phyloP scores from a whole-genome alignment of 768 basidiomycete species.

The Russula virescens region DNA sequence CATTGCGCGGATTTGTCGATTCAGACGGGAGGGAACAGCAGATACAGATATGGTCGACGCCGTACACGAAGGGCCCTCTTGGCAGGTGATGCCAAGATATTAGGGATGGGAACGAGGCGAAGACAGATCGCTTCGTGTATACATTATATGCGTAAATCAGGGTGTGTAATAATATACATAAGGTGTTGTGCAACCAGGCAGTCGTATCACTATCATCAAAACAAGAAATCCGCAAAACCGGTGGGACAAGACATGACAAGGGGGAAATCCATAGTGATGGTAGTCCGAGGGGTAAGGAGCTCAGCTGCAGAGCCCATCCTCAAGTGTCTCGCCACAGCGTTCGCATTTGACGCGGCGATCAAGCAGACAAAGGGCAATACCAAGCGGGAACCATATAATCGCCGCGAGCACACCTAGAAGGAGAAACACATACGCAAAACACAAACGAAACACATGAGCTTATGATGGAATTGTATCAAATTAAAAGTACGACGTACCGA shows the following conservation, averaged over 20 bases:
- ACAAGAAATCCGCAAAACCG: neutral
- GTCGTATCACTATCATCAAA: neutral
- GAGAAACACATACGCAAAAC: neutral
- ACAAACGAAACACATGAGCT: neutral
- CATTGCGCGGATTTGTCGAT: too few relatives aligned
- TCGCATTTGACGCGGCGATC: constrained; percentile 65
- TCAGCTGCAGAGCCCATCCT: constrained; percentile 31
- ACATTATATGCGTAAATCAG: neutral
- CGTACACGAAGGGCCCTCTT: too few relatives aligned
- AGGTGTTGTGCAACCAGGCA: neutral
- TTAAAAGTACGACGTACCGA: constrained; percentile 44
- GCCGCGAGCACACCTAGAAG: constrained; percentile 68
- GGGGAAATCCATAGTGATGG: neutral
- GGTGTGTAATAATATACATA: neutral
- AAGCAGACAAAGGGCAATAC: constrained; percentile 70
- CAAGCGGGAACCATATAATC: constrained; percentile 81
- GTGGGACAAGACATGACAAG: neutral
- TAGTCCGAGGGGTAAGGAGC: neutral
- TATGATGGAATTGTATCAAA: neutral
- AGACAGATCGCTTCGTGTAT: neutral
- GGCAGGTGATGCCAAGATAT: neutral
- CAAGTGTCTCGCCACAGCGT: constrained; percentile 40
- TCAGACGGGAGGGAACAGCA: too few relatives aligned
- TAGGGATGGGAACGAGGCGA: neutral
- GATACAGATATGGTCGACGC: too few relatives aligned